A percentile compares a stretch with the other conserved stretches of the same genome.
These are phyloP conservation scores for Prunus davidiana DNA, from an alignment of 306 rosid genomes.

Conservation along the genomic window DNA sequence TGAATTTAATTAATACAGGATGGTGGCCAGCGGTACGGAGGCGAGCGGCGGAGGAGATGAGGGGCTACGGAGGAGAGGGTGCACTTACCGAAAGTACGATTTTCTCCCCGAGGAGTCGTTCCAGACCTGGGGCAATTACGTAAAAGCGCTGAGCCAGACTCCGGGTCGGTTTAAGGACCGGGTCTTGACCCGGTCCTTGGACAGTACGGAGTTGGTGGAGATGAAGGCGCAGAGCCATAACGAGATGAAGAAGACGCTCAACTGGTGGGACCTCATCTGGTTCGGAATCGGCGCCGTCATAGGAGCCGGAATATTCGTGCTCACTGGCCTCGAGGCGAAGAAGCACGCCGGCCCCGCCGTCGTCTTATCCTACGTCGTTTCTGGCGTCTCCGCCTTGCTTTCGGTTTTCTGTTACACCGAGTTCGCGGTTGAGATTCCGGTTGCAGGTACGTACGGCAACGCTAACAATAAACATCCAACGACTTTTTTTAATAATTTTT, in stretches of 20 bases:
- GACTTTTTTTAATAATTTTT: neutral
- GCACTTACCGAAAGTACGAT: conserved; percentile 39
- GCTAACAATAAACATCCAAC: neutral
- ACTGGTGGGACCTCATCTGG: conserved; percentile 97
- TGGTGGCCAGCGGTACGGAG: conserved; percentile 21
- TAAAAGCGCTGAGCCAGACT: conserved; percentile 43
- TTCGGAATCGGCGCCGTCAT: conserved; percentile 79
- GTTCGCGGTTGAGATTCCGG: conserved; percentile 87
- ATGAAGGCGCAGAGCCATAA: conserved; percentile 56
- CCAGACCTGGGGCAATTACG: conserved; percentile 55
- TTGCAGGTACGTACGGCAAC: conserved; percentile 61
- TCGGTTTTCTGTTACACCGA: conserved; percentile 94
- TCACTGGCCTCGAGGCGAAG: conserved; percentile 72
- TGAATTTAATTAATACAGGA: neutral
- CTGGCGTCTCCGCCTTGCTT: conserved; percentile 82
- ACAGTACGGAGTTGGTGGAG: conserved; percentile 58
- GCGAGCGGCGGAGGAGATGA: neutral
- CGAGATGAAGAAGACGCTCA: conserved; percentile 81
- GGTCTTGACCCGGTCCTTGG: conserved; percentile 49
- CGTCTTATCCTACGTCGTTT: conserved; percentile 63
- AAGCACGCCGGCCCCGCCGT: conserved; percentile 60
- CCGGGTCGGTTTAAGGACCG: conserved; percentile 55
- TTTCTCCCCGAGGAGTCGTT: conserved; percentile 91
- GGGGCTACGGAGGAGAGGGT: conserved; percentile 46
- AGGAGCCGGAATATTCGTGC: conserved; percentile 80